These are phyloP conservation scores for Lyophyllum semitale DNA, from an alignment of 768 basidiomycete species.

Conservation along the genomic window DNA sequence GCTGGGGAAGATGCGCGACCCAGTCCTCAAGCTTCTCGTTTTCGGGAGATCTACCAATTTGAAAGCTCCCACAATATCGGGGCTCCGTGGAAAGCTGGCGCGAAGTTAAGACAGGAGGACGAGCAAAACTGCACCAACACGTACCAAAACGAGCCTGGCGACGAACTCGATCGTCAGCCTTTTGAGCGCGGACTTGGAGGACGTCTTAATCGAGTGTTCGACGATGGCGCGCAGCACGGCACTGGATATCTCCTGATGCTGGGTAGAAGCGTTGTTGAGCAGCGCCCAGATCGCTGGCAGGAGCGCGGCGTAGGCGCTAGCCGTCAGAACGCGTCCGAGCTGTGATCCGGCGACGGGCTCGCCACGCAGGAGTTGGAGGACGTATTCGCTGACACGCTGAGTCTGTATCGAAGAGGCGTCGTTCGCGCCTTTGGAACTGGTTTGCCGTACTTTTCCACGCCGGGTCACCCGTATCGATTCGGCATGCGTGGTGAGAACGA, in stretches of 20 bases:
- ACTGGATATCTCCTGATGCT: conserved; percentile 21
- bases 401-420: conserved; percentile 39
- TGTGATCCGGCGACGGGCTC: conserved; percentile 43
- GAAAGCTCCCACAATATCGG: conserved; percentile 53
- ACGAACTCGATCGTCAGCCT: conserved; percentile 74
- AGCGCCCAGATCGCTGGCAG: conserved; percentile 81
- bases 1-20: conserved; percentile 75
- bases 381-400: conserved; percentile 59
- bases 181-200: conserved; percentile 67
- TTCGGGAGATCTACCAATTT: conserved; percentile 27
- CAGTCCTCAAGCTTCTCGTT: conserved; percentile 55
- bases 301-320: conserved; percentile 62
- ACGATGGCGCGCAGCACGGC: conserved; percentile 57
- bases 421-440: conserved; percentile 1
- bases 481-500: conserved; percentile 42
- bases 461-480: conserved; percentile 19
- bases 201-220: conserved; percentile 62
- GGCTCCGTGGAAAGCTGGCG: conserved; percentile 60
- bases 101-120: not conserved
- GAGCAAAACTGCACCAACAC: conserved; percentile 21
- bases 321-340: conserved; percentile 52
- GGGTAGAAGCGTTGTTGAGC: conserved; percentile 44
- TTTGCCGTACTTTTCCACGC: conserved; percentile 20
- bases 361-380: conserved; percentile 58
- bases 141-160: conserved; percentile 67